Evolutionary conservation across 75 land plant genomes (phyloP), one percentile per base, ranked within the genome.

Genomic region (Selaginella moellendorffii): DNA sequence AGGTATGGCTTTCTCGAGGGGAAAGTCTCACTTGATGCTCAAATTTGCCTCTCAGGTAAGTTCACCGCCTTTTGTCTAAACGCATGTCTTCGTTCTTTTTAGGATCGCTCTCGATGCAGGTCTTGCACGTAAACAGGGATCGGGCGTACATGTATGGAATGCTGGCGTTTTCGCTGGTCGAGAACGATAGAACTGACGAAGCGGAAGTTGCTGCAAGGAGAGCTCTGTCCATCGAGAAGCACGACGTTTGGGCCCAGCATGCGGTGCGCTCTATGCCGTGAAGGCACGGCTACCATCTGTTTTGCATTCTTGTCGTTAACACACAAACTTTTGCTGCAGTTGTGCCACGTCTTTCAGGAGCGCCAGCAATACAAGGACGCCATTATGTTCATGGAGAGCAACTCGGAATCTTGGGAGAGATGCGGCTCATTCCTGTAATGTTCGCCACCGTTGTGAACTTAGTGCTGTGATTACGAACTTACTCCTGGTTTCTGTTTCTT

Each of bases 211-310:
- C 98, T 68, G 89, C 89, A 53, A 83, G 67, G 67, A 80, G 68
- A 78, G 89, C 85, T 61, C 65, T 85, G 24, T 64, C 72, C 28
- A 83, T 88, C 31, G 79, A 85, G 52, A 74, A 69, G 28, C 63
- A 76, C 28, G 98, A 92, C 59, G 54, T 72, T 0, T 92, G 98
- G 98, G 71, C 87, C 26, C 98, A 92, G 64, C 98, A 92, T 80
- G 77, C 76, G 60, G 97, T 92, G 66, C 64, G 91, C 68, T 22
- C 29, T 9, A 26, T 42, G 0, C 30, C 28, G 9, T 53, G 52
- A 28, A 22, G 53, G 30, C 17, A 60, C 27, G 26, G 26, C 31
- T 12, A 24, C 17, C 31, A 24, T 26, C 24, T 54, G 65, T 56
- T 36, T 36, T 36, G 46, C 46, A 25, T 65, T 18, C 53, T 65